phyloP scores from a whole-genome alignment of 176 grass and related monocot species.

The Tillandsia fasciculata region DNA sequence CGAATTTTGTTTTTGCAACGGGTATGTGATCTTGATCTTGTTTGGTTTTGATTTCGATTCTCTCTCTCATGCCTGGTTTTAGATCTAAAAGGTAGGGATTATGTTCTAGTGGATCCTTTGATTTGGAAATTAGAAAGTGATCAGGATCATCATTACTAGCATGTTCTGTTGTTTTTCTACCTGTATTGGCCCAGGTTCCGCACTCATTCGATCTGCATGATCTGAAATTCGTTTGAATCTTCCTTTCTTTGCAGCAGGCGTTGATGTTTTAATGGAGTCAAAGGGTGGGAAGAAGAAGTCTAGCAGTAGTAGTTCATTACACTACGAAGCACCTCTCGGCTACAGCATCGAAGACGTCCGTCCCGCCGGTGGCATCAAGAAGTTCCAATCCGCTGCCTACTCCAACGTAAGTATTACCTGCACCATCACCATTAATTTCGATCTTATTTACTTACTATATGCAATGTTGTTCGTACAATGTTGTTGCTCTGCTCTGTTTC shows the following conservation, averaged over 20 bases:
- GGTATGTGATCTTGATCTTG: too few relatives aligned
- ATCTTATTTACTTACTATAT: neutral
- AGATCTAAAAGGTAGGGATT: too few relatives aligned
- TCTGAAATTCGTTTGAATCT: neutral
- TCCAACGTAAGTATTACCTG: slow-evolving; percentile 64
- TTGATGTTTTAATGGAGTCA: slow-evolving; percentile 95
- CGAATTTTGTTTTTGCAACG: too few relatives aligned
- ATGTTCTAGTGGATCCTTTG: too few relatives aligned
- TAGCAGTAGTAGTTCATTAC: slow-evolving; percentile 52
- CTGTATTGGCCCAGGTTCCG: too few relatives aligned
- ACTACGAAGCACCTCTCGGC: slow-evolving; percentile 91
- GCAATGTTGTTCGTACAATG: neutral
- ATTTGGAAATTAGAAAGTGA: too few relatives aligned
- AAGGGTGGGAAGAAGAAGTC: slow-evolving; percentile 76
- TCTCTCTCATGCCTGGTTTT: too few relatives aligned
- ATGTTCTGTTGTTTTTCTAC: too few relatives aligned
- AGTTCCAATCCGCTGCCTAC: slow-evolving; percentile 98
- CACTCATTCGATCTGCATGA: neutral
- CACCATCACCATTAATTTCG: neutral
- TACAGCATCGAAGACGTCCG: slow-evolving; percentile 95
- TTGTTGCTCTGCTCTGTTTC: neutral
- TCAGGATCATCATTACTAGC: too few relatives aligned
- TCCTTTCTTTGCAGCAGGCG: neutral
- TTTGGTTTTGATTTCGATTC: too few relatives aligned
- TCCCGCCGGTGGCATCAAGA: slow-evolving; percentile 86